Evolutionary conservation across 169 alveolate species (phyloP), one percentile per base, ranked within the genome.

Genomic region (Cryptosporidium canis): DNA sequence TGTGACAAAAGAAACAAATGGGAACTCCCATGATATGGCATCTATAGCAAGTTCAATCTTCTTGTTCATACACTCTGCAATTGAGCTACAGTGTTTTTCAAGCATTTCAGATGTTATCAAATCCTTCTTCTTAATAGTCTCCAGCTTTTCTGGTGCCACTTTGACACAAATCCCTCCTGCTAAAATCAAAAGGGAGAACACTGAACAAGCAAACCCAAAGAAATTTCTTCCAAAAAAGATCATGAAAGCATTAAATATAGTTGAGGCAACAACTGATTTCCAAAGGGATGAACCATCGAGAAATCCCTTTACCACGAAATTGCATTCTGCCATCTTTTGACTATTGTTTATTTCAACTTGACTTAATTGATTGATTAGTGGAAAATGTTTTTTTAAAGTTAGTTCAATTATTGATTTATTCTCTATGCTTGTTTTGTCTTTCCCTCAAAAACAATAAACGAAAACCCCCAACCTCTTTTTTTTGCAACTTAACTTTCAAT

Each of bases 111-210:
- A 55, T 16, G 67, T 77, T 41, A 77, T 21, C 21, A 77, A 56
- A 37, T 77, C 87, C 63, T 43, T 77, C 6, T 35, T 77, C 31
- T 61, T 77, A 41, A 77, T 55, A 27, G 44, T 21, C 31, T 39
- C 87, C 27, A 77, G 58, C 58, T 53, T 77, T 24, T 77, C 87
- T 27, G 87, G 87, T 16, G 77, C 51, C n/a, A 77, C 39, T 77
- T 77, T 77, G 0, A 77, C 21, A 18, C 87, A 77, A 43, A 77
- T 31, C 16, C 87, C 87, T 41, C 87, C 87, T 3, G 61, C 72
- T n/a, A 55, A 33, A 39, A 77, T 77, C n/a, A 43, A 21, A 8
- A 77, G 66, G 27, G 72, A 55, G 45, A 77, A 43, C 21, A 55
- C 41, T 29, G 87, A 77, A 45, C 87, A 77, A 41, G 45, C 14